A percentile compares a stretch with the other conserved stretches of the same genome.
Evolutionary conservation across 139 green algal genomes (phyloP).

Genomic region (Closterium sp.): DNA sequence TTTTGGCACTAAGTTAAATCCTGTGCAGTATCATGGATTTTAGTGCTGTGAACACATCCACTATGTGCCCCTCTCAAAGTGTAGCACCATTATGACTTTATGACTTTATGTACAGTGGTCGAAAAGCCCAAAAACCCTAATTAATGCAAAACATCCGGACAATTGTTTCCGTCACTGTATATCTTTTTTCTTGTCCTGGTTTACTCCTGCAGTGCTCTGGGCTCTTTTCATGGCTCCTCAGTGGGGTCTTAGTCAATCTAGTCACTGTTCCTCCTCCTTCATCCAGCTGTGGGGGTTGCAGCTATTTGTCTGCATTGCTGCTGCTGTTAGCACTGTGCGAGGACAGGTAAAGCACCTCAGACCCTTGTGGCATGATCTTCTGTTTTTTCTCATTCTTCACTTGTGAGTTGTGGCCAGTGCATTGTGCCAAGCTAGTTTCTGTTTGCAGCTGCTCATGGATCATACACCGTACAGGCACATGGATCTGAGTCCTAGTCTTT

Average conservation of each 20-base stretch:
- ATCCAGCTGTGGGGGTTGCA: conserved; percentile 11
- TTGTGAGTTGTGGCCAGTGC: neutral
- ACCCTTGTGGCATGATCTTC: neutral
- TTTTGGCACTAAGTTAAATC: no score
- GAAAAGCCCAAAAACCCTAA: no score
- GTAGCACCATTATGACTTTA: no score
- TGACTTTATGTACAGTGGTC: no score
- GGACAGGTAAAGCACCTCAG: neutral
- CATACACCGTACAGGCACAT: neutral
- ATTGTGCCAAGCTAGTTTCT: neutral
- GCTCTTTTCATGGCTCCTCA: conserved; percentile 7
- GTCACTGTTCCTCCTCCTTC: conserved; percentile 6
- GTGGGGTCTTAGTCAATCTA: neutral
- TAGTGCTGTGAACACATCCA: no score
- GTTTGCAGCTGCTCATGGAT: neutral
- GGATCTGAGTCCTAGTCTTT: neutral
- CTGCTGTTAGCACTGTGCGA: neutral
- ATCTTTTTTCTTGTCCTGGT: no score
- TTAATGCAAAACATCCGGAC: no score
- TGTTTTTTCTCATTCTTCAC: neutral
- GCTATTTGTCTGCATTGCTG: neutral
- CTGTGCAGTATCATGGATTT: no score
- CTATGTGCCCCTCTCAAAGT: no score
- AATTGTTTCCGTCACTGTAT: no score
- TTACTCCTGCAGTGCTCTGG: conserved; percentile 2